phyloP scores from a whole-genome alignment of 495 filamentous ascomycete genomes.

The Podospora fimiseda region DNA sequence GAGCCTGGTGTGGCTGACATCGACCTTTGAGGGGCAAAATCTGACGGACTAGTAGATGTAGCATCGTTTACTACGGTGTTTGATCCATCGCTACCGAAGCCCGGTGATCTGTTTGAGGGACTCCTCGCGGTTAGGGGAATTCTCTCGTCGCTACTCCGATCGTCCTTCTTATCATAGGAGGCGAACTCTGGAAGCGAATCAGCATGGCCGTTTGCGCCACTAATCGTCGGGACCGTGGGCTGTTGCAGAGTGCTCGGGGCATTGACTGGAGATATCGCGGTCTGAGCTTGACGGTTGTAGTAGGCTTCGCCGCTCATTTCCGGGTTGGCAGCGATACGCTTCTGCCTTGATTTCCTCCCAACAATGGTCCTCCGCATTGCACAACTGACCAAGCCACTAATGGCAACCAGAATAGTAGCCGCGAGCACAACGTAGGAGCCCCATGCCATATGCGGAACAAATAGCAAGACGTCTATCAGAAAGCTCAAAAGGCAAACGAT shows the following conservation, averaged over 20 bases:
- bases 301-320: conserved; percentile 94
- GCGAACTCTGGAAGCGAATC: conserved; percentile 70
- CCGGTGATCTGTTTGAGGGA: conserved; percentile 43
- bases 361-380: conserved; percentile 96
- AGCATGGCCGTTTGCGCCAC: conserved; percentile 40
- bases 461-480: conserved; percentile 90
- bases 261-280: conserved; percentile 32
- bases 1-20: conserved; percentile 28
- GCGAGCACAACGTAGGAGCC: conserved; percentile 92
- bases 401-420: conserved; percentile 78
- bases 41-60: conserved; percentile 27
- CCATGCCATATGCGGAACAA: conserved; percentile 90
- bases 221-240: conserved; percentile 49
- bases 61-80: conserved; percentile 28
- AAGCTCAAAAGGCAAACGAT: conserved; percentile 82
- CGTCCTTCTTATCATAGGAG: conserved; percentile 63
- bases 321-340: conserved; percentile 83
- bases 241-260: conserved; percentile 44
- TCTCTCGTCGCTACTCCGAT: conserved; percentile 65
- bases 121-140: conserved; percentile 71
- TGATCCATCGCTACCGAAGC: conserved; percentile 22
- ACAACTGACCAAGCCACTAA: conserved; percentile 81
- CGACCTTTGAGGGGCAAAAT: conserved; percentile 24
- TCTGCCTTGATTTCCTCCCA: conserved; percentile 83
- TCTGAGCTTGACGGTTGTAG: conserved; percentile 65